A percentile compares a stretch with the other conserved stretches of the same genome.
Evolutionary conservation across 2,329 filamentous ascomycete genomes (phyloP).

Genomic region (Escovopsis weberi): DNA sequence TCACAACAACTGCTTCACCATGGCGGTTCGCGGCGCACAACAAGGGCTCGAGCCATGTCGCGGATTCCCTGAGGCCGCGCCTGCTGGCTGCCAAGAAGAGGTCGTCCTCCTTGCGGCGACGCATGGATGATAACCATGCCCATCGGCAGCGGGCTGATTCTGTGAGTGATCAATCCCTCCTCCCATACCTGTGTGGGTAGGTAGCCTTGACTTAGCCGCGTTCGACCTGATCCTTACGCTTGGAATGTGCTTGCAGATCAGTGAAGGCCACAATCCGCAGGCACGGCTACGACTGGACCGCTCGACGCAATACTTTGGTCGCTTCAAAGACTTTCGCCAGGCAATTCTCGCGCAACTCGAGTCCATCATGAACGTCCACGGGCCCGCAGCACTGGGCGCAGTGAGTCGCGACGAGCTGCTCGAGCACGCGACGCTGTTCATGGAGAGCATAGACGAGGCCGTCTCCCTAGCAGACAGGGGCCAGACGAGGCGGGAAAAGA

Average conservation of each 20-base stretch:
- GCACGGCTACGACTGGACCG: constrained; percentile 16
- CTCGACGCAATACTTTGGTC: constrained; percentile 12
- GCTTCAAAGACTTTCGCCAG: constrained; percentile 19
- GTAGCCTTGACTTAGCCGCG: too few relatives aligned
- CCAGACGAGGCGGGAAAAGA: constrained; percentile 24
- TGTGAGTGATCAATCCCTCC: constrained; percentile 10
- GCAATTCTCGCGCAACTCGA: constrained; percentile 23
- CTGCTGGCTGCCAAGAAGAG: not conserved
- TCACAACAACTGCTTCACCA: constrained; percentile 13
- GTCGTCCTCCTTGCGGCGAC: constrained; percentile 2
- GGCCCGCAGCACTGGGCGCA: constrained; percentile 13
- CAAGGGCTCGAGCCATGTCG: not conserved
- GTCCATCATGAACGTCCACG: constrained; percentile 16
- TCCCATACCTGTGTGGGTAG: too few relatives aligned
- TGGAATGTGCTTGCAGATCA: constrained; percentile 12
- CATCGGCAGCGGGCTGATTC: constrained; percentile 7
- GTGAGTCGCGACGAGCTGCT: constrained; percentile 26
- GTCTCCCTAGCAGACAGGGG: constrained; percentile 29
- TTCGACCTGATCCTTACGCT: not conserved
- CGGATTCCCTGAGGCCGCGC: not conserved
- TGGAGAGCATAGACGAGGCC: constrained; percentile 27
- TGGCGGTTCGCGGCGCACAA: not conserved
- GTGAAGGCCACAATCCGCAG: constrained; percentile 20
- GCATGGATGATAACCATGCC: too few relatives aligned
- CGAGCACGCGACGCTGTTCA: constrained; percentile 31